Evolutionary conservation across 1,284 basidiomycete species (phyloP).

Genomic region (Ceratobasidium sp.): DNA sequence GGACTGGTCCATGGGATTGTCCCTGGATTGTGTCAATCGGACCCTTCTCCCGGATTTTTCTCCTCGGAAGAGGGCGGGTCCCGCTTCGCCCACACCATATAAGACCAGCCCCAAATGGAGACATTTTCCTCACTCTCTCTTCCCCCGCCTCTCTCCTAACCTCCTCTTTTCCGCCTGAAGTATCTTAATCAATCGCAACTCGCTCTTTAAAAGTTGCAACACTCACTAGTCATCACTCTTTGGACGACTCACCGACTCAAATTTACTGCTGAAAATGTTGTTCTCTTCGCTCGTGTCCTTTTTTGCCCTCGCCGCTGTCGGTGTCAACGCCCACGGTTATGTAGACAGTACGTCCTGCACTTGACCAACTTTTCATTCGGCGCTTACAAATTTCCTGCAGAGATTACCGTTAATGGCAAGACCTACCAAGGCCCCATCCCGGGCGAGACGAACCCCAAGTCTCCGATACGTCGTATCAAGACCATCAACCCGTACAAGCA

Average conservation of each 20-base stretch:
- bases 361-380: neutral
- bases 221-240: constrained; percentile 29
- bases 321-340: constrained; percentile 30
- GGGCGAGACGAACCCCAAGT: constrained; percentile 54
- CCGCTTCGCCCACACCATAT: neutral
- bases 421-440: constrained; percentile 63
- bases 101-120: too few relatives aligned
- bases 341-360: constrained; percentile 9
- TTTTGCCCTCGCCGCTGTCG: constrained; percentile 27
- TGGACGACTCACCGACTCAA: constrained; percentile 29
- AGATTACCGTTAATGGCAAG: constrained; percentile 65
- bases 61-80: neutral
- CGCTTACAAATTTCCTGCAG: neutral
- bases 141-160: neutral
- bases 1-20: too few relatives aligned
- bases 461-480: constrained; percentile 70
- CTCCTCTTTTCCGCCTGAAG: constrained; percentile 1
- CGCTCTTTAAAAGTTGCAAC: constrained; percentile 13
- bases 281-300: constrained; percentile 29
- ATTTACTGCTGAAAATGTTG: constrained; percentile 5
- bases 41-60: neutral
- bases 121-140: too few relatives aligned
- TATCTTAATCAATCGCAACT: constrained; percentile 10
- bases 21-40: too few relatives aligned
- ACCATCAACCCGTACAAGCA: constrained; percentile 71